Percentiles rank a stretch among this genome's conserved stretches.
Conservation (phyloP, 2,329 filamentous ascomycete species). For the Colletotrichum sp. region DNA sequence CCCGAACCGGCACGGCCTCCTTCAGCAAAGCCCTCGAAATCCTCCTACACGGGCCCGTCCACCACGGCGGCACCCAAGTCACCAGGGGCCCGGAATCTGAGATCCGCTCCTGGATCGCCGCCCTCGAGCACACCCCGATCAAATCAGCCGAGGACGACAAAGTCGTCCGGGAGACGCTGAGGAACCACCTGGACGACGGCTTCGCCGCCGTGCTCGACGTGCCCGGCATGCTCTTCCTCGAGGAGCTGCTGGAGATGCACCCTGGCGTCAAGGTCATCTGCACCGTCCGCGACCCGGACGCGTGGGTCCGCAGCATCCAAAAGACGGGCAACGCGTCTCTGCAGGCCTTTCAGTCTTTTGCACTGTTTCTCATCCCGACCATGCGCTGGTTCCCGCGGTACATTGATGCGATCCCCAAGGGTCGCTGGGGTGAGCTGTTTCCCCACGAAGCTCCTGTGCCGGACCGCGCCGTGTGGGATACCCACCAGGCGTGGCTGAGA, state of each 20-base stretch:
- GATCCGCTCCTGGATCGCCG: slow-evolving; percentile 20
- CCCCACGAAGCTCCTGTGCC: background rate
- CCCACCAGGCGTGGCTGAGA: slow-evolving; percentile 1
- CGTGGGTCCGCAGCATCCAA: slow-evolving; percentile 25
- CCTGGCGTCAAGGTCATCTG: slow-evolving; percentile 25
- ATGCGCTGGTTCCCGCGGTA: slow-evolving; percentile 21
- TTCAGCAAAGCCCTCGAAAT: slow-evolving; percentile 28
- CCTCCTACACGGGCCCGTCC: slow-evolving; percentile 27
- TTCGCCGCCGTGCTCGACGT: background rate
- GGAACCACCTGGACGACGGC: background rate
- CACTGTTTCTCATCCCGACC: slow-evolving; percentile 21
- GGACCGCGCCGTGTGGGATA: background rate
- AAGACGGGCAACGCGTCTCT: background rate
- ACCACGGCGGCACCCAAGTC: slow-evolving; percentile 27
- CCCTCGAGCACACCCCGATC: background rate
- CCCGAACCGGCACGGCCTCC: slow-evolving; percentile 28
- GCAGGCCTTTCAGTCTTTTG: slow-evolving; percentile 22
- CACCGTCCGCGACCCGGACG: slow-evolving; percentile 23
- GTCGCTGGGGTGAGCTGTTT: background rate
- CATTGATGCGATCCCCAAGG: slow-evolving; percentile 3
- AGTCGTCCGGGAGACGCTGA: background rate
- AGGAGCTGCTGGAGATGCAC: slow-evolving; percentile 21
- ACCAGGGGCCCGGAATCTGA: slow-evolving; percentile 22
- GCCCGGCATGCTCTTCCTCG: background rate
- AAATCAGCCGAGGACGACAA: background rate